phyloP scores from a whole-genome alignment of 345 rosid genomes.

The Hibiscus mutabilis region DNA sequence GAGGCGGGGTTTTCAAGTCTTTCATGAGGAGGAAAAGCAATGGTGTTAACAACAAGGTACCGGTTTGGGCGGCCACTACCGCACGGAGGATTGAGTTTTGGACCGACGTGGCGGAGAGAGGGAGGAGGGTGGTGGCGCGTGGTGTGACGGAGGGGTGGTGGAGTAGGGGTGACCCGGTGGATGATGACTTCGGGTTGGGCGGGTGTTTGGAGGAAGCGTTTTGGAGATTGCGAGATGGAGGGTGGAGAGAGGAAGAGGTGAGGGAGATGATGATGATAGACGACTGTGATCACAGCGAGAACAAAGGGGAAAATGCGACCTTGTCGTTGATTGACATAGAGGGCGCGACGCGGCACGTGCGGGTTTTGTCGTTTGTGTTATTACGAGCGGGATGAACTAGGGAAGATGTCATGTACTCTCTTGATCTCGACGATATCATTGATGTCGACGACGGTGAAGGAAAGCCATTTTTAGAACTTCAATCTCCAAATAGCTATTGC shows the following conservation, averaged over 20 bases:
- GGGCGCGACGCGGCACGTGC: constrained; percentile 21
- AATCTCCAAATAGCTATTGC: background rate
- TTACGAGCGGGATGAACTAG: constrained; percentile 54
- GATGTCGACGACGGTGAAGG: background rate
- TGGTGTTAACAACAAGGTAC: constrained; percentile 13
- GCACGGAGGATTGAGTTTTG: constrained; percentile 53
- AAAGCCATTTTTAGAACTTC: background rate
- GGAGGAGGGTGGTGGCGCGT: constrained; percentile 31
- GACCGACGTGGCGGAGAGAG: constrained; percentile 72
- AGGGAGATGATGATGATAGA: constrained; percentile 64
- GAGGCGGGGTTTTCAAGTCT: constrained; percentile 10
- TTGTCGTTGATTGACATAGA: constrained; percentile 4
- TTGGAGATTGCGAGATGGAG: constrained; percentile 66
- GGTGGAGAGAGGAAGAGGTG: constrained; percentile 82
- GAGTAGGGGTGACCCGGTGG: constrained; percentile 14
- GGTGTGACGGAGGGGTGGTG: constrained; percentile 42
- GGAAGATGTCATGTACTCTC: constrained; percentile 57
- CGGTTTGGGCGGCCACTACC: constrained; percentile 52
- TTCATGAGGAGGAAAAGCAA: background rate
- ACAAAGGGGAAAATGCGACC: background rate
- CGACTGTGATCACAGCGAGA: constrained; percentile 21
- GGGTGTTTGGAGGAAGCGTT: constrained; percentile 56
- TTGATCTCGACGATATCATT: constrained; percentile 22
- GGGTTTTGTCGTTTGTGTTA: constrained; percentile 20
- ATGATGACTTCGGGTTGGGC: constrained; percentile 18